Evolutionary conservation across 768 basidiomycete genomes (phyloP).

Genomic region (Russula olivacea): DNA sequence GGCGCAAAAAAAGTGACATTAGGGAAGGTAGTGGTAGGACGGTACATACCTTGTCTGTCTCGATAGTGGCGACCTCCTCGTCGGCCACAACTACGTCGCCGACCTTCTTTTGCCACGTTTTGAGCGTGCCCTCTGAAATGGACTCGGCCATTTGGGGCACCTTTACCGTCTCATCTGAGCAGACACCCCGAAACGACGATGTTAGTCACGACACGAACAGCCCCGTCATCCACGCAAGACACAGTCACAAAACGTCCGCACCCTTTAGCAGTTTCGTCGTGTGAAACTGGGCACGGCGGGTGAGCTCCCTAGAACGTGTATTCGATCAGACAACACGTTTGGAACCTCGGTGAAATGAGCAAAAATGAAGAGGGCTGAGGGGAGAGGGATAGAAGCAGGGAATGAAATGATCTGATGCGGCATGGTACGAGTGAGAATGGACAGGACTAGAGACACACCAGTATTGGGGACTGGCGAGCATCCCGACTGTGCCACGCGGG

Average conservation of each 20-base stretch:
- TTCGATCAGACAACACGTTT: conserved; percentile 10
- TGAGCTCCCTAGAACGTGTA: conserved; percentile 38
- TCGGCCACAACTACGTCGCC: conserved; percentile 88
- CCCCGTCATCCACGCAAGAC: not conserved
- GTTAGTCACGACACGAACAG: conserved; percentile 8
- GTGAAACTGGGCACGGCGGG: conserved; percentile 59
- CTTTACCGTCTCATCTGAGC: conserved; percentile 80
- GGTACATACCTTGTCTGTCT: conserved; percentile 87
- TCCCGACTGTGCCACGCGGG: conserved; percentile 17
- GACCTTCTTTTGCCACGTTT: conserved; percentile 88
- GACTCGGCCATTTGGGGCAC: conserved; percentile 98
- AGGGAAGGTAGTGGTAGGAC: not conserved
- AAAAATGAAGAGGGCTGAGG: conserved; percentile 6
- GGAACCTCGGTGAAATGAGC: not conserved
- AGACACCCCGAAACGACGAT: not conserved
- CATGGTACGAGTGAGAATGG: not conserved
- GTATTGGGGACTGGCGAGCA: conserved; percentile 20
- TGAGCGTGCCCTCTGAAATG: conserved; percentile 95
- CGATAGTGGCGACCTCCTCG: conserved; percentile 96
- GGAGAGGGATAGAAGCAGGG: not conserved
- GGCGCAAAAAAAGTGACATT: not conserved
- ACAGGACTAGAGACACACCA: conserved; percentile 20
- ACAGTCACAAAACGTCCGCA: conserved; percentile 31
- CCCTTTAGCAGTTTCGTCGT: conserved; percentile 65
- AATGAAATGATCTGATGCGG: not conserved